Evolutionary conservation across 208 protist species (phyloP).

Genomic region (Trypanosomatidae sp.): DNA sequence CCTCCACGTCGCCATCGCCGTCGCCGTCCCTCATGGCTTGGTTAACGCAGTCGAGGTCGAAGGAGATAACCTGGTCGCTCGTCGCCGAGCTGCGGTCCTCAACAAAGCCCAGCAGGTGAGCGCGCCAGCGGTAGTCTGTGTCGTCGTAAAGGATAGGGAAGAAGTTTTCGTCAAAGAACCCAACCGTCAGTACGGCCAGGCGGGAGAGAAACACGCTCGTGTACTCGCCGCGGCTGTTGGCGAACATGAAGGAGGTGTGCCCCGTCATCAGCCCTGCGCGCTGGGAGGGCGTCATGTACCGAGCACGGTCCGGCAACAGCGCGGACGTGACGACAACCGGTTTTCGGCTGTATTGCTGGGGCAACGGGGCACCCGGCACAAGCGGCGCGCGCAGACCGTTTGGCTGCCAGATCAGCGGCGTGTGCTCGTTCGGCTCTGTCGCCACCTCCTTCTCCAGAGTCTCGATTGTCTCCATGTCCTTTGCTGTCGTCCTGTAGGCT

Average conservation of each 20-base stretch:
- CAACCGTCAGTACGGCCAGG: constrained; percentile 38
- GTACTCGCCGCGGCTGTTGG: constrained; percentile 16
- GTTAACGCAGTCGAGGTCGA: constrained; percentile 23
- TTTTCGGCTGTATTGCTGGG: constrained; percentile 20
- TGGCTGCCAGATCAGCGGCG: constrained; percentile 26
- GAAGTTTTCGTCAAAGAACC: constrained; percentile 64
- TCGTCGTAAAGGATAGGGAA: constrained; percentile 51
- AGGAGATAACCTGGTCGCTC: constrained; percentile 19
- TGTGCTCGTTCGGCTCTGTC: constrained; percentile 30
- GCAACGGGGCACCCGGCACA: constrained; percentile 11
- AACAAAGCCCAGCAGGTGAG: constrained; percentile 33
- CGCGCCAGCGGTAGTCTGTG: constrained; percentile 38
- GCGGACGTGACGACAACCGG: constrained; percentile 32
- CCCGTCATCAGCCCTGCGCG: constrained; percentile 2
- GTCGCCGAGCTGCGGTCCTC: neutral
- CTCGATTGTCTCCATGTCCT: constrained; percentile 23
- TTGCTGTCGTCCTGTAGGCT: constrained; percentile 19
- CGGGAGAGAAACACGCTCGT: constrained; percentile 37
- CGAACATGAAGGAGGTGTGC: constrained; percentile 24
- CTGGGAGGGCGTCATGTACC: constrained; percentile 21
- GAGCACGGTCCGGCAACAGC: constrained; percentile 48
- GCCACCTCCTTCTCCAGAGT: constrained; percentile 32
- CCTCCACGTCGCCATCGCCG: neutral
- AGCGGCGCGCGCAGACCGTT: constrained; percentile 19
- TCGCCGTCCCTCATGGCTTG: neutral